Evolutionary conservation across 2,329 filamentous ascomycete genomes (phyloP), one percentile per base, ranked within the genome.

Genomic region (Penicillium sp.): DNA sequence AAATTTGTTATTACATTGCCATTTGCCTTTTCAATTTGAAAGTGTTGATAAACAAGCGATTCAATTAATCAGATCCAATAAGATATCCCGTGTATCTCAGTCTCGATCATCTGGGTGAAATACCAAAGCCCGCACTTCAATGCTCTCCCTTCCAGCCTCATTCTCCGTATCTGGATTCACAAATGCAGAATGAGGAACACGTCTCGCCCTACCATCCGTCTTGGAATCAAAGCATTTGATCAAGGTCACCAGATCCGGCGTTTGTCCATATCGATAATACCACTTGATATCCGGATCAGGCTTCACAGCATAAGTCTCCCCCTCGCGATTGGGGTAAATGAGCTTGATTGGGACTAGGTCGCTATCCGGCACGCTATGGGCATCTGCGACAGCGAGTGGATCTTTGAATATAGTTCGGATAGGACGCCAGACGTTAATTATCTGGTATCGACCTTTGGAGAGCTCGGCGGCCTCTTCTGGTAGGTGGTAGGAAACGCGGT

Each of bases 191-290:
- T 85, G 83, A n/a, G 82, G 82, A 29, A 82, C 77, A 4, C 81
- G 67, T 9, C 81, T 74, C 6, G 82, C 80, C 25, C 79, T 69
- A 0, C 81, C 82, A 65, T 84, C 82, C 23, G 73, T 73, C 74
- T 83, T 82, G 25, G 75, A 82, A 67, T 87, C 85, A 64, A 81
- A 86, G 63, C 82, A 85, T 68, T 86, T 87, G 69, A 87, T 83
- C 42, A 87, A 63, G 3, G 83, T 74, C 3, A 82, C 79, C 71
- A 87, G 77, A 3, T 80, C 74, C 0, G 82, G 81, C 0, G 72
- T 75, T 64, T 85, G 78, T 1, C 74, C 75, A 46, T 75, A 75
- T 56, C 81, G 75, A 67, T 82, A 85, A 65, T 79, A 81, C 82
- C 82, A 85, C 63, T 70, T 73, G 37, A 83, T 80, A 2, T 60